Base-by-base conservation (phyloP, 495 filamentous ascomycete species). In the Chaetomidium leptoderma region DNA sequence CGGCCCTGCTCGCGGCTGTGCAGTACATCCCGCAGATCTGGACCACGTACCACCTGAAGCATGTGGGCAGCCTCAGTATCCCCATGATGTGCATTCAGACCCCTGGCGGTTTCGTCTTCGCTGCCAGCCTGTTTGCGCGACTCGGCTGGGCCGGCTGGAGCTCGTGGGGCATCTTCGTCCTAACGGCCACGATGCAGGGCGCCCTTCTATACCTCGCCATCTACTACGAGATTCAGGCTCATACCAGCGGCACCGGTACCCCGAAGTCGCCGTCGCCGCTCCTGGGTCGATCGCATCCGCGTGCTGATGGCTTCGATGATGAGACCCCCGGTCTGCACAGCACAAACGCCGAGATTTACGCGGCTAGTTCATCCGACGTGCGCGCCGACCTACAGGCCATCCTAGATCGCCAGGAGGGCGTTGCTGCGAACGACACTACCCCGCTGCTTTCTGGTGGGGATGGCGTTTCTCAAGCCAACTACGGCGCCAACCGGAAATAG, bases 51-150 rank as follows among this genome's bases (percentile, higher is more conserved):
- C 80, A 76, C 35, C 75, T 96, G 48, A 86, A 90, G 66, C 85
- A 88, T 59, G 87, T 95, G 2, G 89, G 89, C 35, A 95, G 89
- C 66, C 71, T 98, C 56, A 95, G 90, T 66, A 92, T 98, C 55
- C 88, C 91, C 1, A 97, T 96, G 90, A 98, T 98, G 93, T 87
- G 87, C 68, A 96, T 97, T 42, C 93, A 98, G 70, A 96, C 92
- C 0, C 93, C 93, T 0, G 93, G 93, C 7, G 87, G 87, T 60
- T 85, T 95, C 63, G 74, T 97, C 21, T 97, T 92, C 78, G 90
- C 92, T 2, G 85, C 77, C 17, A 97, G 92, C 72, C 71, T 98
- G 32, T 88, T 86, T 17, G 85, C 81, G 11, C 82, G 93, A 44
- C 78, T 96, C 36, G 93, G 93, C 6, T 74, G 73, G 70, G 83